Conservation (phyloP, 2,329 filamentous ascomycete genomes). For the Aspergillus jensenii region DNA sequence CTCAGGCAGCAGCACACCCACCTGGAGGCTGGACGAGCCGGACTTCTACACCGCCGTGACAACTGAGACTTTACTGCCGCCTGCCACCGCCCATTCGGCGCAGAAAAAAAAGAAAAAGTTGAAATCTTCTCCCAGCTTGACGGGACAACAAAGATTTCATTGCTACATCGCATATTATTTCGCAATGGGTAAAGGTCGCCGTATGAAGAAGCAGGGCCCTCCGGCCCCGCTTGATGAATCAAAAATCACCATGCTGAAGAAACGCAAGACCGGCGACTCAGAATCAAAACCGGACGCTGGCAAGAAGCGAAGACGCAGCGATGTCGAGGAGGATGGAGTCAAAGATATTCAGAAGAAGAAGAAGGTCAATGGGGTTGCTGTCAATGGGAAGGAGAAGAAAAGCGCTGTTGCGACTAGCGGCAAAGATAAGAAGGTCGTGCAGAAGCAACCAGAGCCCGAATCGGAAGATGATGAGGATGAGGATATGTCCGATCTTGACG, state of each 20-base stretch:
- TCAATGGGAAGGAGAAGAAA: constrained; percentile 21
- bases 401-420: neutral
- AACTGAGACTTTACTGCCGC: constrained; percentile 21
- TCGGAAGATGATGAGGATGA: constrained; percentile 41
- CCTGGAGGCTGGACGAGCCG: neutral
- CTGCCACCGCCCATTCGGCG: constrained; percentile 27
- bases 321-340: constrained; percentile 42
- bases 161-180: constrained; percentile 16
- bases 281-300: constrained; percentile 54
- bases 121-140: constrained; percentile 16
- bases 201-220: constrained; percentile 93
- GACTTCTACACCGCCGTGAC: constrained; percentile 21
- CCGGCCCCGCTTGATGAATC: constrained; percentile 78
- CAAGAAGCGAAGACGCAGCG: constrained; percentile 64
- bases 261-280: constrained; percentile 77
- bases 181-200: constrained; percentile 83
- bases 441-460: constrained; percentile 40
- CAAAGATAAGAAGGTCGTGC: constrained; percentile 30
- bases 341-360: constrained; percentile 43
- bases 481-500: constrained; percentile 34
- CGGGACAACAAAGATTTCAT: constrained; percentile 9
- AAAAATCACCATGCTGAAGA: constrained; percentile 61
- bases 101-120: constrained; percentile 32
- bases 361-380: constrained; percentile 26
- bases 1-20: neutral